A percentile compares a stretch with the other conserved stretches of the same genome.
Evolutionary conservation across 352 stramenopile genomes (phyloP).

Genomic region (Elongisporangium undulatum): DNA sequence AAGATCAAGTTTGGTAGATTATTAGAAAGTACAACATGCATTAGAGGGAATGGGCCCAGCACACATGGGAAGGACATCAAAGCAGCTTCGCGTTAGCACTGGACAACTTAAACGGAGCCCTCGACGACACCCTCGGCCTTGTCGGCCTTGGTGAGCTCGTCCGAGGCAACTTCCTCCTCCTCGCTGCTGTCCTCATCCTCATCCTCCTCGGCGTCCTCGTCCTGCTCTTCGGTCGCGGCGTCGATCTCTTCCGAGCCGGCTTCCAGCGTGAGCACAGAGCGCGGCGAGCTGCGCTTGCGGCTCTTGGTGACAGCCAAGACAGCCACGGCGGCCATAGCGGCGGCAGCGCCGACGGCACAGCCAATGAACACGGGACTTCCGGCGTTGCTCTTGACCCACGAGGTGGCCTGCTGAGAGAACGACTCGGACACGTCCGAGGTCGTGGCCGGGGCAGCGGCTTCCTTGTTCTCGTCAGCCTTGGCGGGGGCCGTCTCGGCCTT

Average conservation of each 20-base stretch:
- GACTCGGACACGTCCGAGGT: conserved; percentile 22
- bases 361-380: conserved; percentile 32
- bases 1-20: not conserved
- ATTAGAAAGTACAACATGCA: not conserved
- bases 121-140: conserved; percentile 41
- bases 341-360: conserved; percentile 36
- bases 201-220: conserved; percentile 36
- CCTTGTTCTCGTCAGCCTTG: conserved; percentile 7
- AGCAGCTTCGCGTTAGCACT: not conserved
- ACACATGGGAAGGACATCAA: not conserved
- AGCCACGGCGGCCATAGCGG: conserved; percentile 36
- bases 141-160: conserved; percentile 21
- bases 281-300: conserved; percentile 36
- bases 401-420: conserved; percentile 28
- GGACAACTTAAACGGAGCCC: conserved; percentile 45
- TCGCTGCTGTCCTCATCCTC: conserved; percentile 38
- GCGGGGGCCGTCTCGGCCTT: conserved; percentile 11
- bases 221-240: conserved; percentile 27
- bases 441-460: not conserved
- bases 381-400: conserved; percentile 35
- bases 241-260: conserved; percentile 25
- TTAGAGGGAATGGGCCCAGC: not conserved
- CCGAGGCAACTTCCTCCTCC: conserved; percentile 22
- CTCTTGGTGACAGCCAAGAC: conserved; percentile 39
- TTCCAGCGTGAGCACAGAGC: conserved; percentile 35